Evolutionary conservation across 192 early-diverging fungal species (phyloP).

Genomic region (Backusella psychrophila): DNA sequence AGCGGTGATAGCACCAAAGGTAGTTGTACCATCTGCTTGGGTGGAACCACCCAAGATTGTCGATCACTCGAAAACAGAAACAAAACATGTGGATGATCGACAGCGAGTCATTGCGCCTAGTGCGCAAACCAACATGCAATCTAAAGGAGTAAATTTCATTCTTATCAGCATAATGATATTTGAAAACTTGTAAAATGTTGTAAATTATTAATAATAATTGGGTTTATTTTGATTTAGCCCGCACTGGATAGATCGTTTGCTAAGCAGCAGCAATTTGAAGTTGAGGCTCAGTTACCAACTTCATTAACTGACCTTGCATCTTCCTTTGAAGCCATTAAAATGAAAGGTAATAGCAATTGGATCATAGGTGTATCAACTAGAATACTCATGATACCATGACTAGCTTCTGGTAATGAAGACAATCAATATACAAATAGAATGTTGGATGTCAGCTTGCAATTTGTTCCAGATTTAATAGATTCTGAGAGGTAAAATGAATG

Average conservation of each 20-base stretch:
- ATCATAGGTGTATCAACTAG: not conserved
- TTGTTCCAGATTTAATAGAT: slow-evolving; percentile 80
- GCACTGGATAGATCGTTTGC: not conserved
- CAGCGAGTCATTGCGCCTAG: slow-evolving; percentile 9
- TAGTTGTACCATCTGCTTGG: slow-evolving; percentile 25
- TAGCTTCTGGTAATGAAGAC: slow-evolving; percentile 44
- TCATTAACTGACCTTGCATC: slow-evolving; percentile 54
- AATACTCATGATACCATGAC: not conserved
- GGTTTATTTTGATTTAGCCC: not conserved
- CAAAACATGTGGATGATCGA: slow-evolving; percentile 11
- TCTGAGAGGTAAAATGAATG: slow-evolving; percentile 65
- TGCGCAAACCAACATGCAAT: not conserved
- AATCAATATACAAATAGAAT: slow-evolving; percentile 59
- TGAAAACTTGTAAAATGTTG: too few relatives aligned
- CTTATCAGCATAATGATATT: too few relatives aligned
- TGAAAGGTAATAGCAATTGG: slow-evolving; percentile 32
- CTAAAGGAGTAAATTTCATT: not conserved
- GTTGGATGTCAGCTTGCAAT: slow-evolving; percentile 83
- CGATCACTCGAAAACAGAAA: slow-evolving; percentile 20
- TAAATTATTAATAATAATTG: too few relatives aligned
- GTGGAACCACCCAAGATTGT: slow-evolving; percentile 35
- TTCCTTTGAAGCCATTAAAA: slow-evolving; percentile 53
- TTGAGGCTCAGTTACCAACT: slow-evolving; percentile 49
- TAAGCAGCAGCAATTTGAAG: not conserved
- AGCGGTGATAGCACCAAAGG: not conserved